These are phyloP conservation scores for Aspergillus ostianus DNA, from an alignment of 495 filamentous ascomycete species.

Conservation along the genomic window DNA sequence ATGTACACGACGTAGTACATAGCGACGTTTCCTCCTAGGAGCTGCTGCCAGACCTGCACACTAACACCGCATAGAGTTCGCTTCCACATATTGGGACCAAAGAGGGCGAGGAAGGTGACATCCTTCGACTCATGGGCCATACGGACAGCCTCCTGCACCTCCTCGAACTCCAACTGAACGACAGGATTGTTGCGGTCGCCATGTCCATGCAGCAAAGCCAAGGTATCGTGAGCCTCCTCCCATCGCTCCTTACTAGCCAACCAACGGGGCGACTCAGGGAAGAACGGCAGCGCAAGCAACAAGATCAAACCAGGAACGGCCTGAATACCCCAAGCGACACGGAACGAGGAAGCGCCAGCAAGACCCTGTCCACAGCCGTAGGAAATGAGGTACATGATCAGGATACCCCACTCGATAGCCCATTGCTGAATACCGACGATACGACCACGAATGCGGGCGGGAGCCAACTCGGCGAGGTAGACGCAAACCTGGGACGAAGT, in stretches of 20 bases:
- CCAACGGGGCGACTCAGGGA: slow-evolving; percentile 73
- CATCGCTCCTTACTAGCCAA: slow-evolving; percentile 65
- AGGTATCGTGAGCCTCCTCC: slow-evolving; percentile 63
- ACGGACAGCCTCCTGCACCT: slow-evolving; percentile 60
- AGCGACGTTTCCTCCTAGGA: slow-evolving; percentile 66
- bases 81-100: slow-evolving; percentile 66
- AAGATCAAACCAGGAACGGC: slow-evolving; percentile 65
- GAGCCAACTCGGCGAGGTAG: slow-evolving; percentile 74
- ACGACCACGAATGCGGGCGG: slow-evolving; percentile 62
- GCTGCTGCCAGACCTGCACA: slow-evolving; percentile 71
- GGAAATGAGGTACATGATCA: slow-evolving; percentile 60
- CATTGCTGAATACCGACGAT: slow-evolving; percentile 75
- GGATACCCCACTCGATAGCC: slow-evolving; percentile 70
- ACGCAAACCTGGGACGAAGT: slow-evolving; percentile 78
- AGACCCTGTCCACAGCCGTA: slow-evolving; percentile 61
- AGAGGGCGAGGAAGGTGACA: slow-evolving; percentile 59
- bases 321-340: slow-evolving; percentile 72
- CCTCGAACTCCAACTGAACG: slow-evolving; percentile 71
- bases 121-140: slow-evolving; percentile 50
- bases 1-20: slow-evolving; percentile 74
- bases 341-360: slow-evolving; percentile 55
- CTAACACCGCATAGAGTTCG: slow-evolving; percentile 64
- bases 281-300: slow-evolving; percentile 63
- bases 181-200: slow-evolving; percentile 64
- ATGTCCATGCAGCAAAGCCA: slow-evolving; percentile 68